A percentile compares a stretch with the other conserved stretches of the same genome.
Evolutionary conservation across 352 stramenopile species (phyloP).

Genomic region (Phytophthora macrochlamydospora): DNA sequence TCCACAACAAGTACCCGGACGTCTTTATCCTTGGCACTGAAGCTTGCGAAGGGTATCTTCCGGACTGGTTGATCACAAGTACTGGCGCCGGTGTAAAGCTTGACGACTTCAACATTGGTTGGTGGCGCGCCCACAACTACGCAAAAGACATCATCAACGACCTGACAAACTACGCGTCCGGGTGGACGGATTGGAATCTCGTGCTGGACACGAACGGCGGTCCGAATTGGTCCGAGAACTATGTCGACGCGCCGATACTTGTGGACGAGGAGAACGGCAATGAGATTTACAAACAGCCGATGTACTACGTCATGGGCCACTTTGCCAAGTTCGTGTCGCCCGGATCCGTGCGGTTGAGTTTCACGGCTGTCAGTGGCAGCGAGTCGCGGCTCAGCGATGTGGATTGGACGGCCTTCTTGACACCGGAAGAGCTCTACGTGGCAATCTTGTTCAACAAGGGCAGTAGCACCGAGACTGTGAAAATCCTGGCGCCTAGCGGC

Average conservation of each 20-base stretch:
- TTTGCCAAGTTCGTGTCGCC: slow-evolving; percentile 71
- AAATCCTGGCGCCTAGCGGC: slow-evolving; percentile 39
- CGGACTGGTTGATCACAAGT: slow-evolving; percentile 29
- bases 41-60: slow-evolving; percentile 59
- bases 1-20: slow-evolving; percentile 45
- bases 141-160: slow-evolving; percentile 90
- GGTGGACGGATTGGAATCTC: slow-evolving; percentile 92
- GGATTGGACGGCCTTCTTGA: slow-evolving; percentile 49
- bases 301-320: slow-evolving; percentile 84
- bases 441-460: slow-evolving; percentile 48
- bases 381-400: slow-evolving; percentile 33
- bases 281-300: slow-evolving; percentile 84
- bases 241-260: slow-evolving; percentile 79
- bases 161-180: slow-evolving; percentile 72
- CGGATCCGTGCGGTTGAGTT: slow-evolving; percentile 44
- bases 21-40: slow-evolving; percentile 77
- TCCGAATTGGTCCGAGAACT: slow-evolving; percentile 80
- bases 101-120: slow-evolving; percentile 39
- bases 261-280: slow-evolving; percentile 53
- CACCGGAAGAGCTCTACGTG: slow-evolving; percentile 45
- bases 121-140: slow-evolving; percentile 75
- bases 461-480: slow-evolving; percentile 37
- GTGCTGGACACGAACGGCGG: slow-evolving; percentile 70
- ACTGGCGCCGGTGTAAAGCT: slow-evolving; percentile 43
- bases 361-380: slow-evolving; percentile 25